Evolutionary conservation across 768 basidiomycete genomes (phyloP).

Genomic region (Boletus reticulatus): DNA sequence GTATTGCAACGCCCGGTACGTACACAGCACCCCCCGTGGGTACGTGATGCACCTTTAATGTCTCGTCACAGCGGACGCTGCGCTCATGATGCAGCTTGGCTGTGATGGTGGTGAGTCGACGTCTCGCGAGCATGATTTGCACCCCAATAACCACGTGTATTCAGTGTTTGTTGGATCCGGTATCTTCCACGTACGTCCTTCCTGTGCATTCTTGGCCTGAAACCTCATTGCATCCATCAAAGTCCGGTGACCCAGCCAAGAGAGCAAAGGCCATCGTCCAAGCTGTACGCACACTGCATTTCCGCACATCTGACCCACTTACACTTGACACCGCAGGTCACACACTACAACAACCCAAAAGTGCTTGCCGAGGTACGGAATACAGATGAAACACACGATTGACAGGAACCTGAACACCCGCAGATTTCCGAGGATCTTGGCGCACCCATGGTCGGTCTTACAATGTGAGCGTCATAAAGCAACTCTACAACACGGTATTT

Average conservation of each 20-base stretch:
- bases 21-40: neutral
- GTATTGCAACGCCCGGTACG: conserved; percentile 86
- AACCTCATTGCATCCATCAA: conserved; percentile 4
- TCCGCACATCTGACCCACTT: neutral
- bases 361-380: conserved; percentile 76
- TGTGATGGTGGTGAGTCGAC: conserved; percentile 82
- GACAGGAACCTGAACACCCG: neutral
- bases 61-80: conserved; percentile 72
- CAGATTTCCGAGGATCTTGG: conserved; percentile 83
- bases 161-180: conserved; percentile 97
- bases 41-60: neutral
- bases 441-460: conserved; percentile 90
- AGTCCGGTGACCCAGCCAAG: conserved; percentile 93
- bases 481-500: neutral
- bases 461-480: conserved; percentile 55
- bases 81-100: conserved; percentile 98
- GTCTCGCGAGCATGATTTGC: neutral
- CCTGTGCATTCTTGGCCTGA: neutral
- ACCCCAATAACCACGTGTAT: conserved; percentile 1
- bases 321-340: conserved; percentile 50
- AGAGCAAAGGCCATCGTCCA: conserved; percentile 95
- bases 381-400: neutral
- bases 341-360: conserved; percentile 94
- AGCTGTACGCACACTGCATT: conserved; percentile 54
- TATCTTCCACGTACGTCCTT: conserved; percentile 80